phyloP scores from a whole-genome alignment of 2,329 filamentous ascomycete genomes.

The Clonostachys byssicola region DNA sequence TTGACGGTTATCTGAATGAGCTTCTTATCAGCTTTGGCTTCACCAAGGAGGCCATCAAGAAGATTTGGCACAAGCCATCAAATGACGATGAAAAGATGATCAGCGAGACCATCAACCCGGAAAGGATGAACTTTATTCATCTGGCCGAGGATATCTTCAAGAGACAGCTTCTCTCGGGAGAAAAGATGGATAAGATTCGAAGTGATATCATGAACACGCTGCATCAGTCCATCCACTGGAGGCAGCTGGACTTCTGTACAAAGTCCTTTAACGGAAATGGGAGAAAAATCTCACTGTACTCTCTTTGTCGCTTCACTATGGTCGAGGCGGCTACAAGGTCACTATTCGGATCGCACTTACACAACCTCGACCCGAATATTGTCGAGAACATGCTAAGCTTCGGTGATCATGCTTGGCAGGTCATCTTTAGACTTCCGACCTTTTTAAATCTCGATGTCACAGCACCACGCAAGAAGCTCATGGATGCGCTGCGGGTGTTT shows the following conservation, averaged over 20 bases:
- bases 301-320: constrained; percentile 1
- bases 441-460: background rate
- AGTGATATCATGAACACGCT: background rate
- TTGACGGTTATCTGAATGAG: background rate
- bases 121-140: constrained; percentile 27
- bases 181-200: constrained; percentile 1
- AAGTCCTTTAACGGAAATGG: too few species aligned
- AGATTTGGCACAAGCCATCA: constrained; percentile 54
- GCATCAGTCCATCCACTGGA: background rate
- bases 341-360: constrained; percentile 2
- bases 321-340: constrained; percentile 4
- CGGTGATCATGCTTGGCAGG: background rate
- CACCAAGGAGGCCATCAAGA: constrained; percentile 44
- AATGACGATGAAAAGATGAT: constrained; percentile 38
- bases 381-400: background rate
- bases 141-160: background rate
- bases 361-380: background rate
- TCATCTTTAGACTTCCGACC: background rate
- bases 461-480: background rate
- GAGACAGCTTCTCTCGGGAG: background rate
- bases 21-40: background rate
- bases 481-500: background rate
- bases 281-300: background rate
- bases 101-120: constrained; percentile 30
- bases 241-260: constrained; percentile 4